These are phyloP conservation scores for Gastrodia elata DNA, from an alignment of 106 monocot species.

Conservation along the genomic window DNA sequence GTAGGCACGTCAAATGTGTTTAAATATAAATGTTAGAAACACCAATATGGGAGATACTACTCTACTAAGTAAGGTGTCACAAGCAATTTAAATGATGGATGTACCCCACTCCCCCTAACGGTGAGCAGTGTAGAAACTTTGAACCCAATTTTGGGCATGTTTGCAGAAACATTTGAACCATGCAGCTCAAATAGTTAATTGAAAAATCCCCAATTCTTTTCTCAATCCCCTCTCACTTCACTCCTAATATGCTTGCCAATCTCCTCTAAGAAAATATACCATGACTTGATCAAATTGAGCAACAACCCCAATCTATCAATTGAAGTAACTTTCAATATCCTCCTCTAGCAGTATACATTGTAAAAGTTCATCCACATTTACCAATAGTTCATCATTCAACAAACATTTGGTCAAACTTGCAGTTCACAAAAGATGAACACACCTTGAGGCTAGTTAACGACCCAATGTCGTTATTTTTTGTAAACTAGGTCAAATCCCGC, in stretches of 20 bases:
- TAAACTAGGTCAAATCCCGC: too few relatives aligned
- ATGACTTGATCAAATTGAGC: not conserved
- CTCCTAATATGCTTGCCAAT: not conserved
- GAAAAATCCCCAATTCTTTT: not conserved
- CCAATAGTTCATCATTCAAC: not conserved
- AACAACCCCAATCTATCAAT: not conserved
- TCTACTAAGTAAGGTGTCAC: not conserved
- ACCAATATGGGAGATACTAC: not conserved
- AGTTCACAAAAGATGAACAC: too few relatives aligned
- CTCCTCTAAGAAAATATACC: not conserved
- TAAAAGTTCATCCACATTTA: not conserved
- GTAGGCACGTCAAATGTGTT: too few relatives aligned
- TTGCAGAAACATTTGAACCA: not conserved
- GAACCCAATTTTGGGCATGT: not conserved
- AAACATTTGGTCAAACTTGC: not conserved
- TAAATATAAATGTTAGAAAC: not conserved
- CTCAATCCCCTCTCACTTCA: too few relatives aligned
- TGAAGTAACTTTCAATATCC: not conserved
- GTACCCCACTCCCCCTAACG: not conserved
- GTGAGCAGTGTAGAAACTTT: not conserved
- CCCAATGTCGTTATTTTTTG: too few relatives aligned
- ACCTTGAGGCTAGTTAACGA: too few relatives aligned
- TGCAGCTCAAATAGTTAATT: not conserved
- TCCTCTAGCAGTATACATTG: not conserved
- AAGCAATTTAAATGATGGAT: not conserved